Percentiles rank a stretch among this genome's conserved stretches.
Conservation (phyloP, 257 asterid genomes). For the Ocimum tenuiflorum region DNA sequence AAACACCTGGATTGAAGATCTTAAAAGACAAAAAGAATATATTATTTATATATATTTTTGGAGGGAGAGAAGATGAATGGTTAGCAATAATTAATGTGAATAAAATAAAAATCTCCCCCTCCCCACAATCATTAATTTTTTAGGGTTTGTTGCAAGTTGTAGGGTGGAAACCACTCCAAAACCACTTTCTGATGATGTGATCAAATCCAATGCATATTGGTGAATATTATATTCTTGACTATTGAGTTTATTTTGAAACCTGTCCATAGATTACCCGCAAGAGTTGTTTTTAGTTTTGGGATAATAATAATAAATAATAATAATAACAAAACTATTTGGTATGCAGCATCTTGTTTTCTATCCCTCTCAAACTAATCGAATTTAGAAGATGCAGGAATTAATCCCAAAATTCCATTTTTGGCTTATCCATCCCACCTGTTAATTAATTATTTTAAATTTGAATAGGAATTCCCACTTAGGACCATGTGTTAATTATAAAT, state of each 20-base stretch:
- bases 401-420: too few relatives aligned
- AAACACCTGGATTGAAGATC: background rate
- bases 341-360: background rate
- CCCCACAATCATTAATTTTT: slow-evolving; percentile 8
- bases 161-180: slow-evolving; percentile 37
- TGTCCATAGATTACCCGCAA: slow-evolving; percentile 23
- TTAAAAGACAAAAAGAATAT: background rate
- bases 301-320: too few relatives aligned
- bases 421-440: too few relatives aligned
- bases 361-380: too few relatives aligned
- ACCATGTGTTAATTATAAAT: too few relatives aligned
- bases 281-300: slow-evolving; percentile 8
- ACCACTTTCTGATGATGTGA: slow-evolving; percentile 24
- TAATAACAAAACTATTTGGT: too few relatives aligned
- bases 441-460: too few relatives aligned
- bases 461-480: too few relatives aligned
- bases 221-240: background rate
- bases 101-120: background rate
- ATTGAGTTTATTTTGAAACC: slow-evolving; percentile 6
- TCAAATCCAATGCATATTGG: slow-evolving; percentile 21
- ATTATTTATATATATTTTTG: background rate
- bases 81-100: too few relatives aligned
- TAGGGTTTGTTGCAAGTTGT: slow-evolving; percentile 18
- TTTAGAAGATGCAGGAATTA: too few relatives aligned
- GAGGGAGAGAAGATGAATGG: background rate